Evolutionary conservation across 805 yeast genomes (phyloP).

Genomic region (Cyberlindnera mycetangii): DNA sequence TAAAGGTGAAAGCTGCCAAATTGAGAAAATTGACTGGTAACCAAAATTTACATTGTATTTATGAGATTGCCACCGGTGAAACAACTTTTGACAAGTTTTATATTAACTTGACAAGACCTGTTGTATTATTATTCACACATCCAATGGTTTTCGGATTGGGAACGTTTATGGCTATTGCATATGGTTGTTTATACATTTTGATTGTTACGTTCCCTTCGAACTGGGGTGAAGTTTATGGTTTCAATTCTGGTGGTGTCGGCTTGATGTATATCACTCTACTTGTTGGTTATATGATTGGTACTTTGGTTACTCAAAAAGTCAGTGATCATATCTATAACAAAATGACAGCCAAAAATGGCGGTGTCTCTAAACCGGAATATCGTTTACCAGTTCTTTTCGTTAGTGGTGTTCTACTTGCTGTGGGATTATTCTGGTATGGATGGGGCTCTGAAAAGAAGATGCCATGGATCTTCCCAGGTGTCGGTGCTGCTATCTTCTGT

Average conservation of each 20-base stretch:
- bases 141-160: constrained; percentile 68
- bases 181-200: constrained; percentile 64
- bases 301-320: constrained; percentile 43
- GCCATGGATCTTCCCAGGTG: constrained; percentile 60
- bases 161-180: constrained; percentile 59
- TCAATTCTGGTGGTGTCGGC: constrained; percentile 47
- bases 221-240: constrained; percentile 46
- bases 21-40: constrained; percentile 56
- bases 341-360: constrained; percentile 42
- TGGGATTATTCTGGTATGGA: constrained; percentile 67
- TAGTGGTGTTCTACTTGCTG: constrained; percentile 51
- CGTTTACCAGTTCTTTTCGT: constrained; percentile 50
- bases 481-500: constrained; percentile 61
- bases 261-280: constrained; percentile 58
- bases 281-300: constrained; percentile 51
- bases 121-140: constrained; percentile 48
- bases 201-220: constrained; percentile 57
- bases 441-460: constrained; percentile 60
- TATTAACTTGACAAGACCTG: constrained; percentile 50
- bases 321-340: constrained; percentile 40
- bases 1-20: constrained; percentile 42
- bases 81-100: constrained; percentile 36
- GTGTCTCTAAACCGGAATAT: constrained; percentile 59
- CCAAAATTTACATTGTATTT: constrained; percentile 52
- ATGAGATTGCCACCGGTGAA: constrained; percentile 54